These are phyloP conservation scores for Cystobasidium sp. DNA, from an alignment of 1,284 basidiomycete genomes.

Conservation along the genomic window DNA sequence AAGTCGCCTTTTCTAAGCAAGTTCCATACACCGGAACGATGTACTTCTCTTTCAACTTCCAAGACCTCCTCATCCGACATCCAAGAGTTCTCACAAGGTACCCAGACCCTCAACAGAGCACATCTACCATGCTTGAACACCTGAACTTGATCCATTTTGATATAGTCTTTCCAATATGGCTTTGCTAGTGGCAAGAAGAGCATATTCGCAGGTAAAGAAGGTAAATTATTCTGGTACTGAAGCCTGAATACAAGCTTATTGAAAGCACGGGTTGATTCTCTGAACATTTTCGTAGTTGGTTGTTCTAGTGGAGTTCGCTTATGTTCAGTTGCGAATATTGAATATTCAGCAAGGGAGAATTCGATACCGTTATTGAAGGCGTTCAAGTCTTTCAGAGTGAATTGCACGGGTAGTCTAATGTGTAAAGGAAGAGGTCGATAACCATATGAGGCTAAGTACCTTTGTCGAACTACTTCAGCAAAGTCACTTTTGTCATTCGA, in stretches of 20 bases:
- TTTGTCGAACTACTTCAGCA: conserved; percentile 47
- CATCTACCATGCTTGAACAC: conserved; percentile 55
- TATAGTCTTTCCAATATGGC: conserved; percentile 10
- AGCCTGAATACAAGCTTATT: conserved; percentile 57
- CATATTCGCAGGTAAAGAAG: not conserved
- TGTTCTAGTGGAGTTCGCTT: conserved; percentile 53
- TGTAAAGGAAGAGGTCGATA: conserved; percentile 36
- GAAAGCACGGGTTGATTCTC: conserved; percentile 56
- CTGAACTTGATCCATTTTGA: conserved; percentile 14
- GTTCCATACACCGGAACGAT: conserved; percentile 54
- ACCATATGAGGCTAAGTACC: conserved; percentile 49
- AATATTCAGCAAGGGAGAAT: conserved; percentile 44
- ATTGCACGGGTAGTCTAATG: conserved; percentile 15
- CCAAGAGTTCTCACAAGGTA: conserved; percentile 50
- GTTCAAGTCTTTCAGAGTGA: conserved; percentile 73
- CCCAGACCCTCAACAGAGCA: conserved; percentile 58
- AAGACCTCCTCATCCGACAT: conserved; percentile 53
- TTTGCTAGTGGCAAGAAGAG: conserved; percentile 26
- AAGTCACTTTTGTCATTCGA: not conserved
- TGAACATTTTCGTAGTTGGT: conserved; percentile 53
- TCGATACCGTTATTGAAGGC: conserved; percentile 66
- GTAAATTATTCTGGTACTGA: conserved; percentile 51
- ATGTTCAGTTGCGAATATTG: conserved; percentile 46
- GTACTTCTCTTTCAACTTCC: conserved; percentile 50
- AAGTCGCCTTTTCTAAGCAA: conserved; percentile 56